A percentile compares a stretch with the other conserved stretches of the same genome.
Evolutionary conservation across 345 rosid genomes (phyloP).

Genomic region (Garcia nutans): DNA sequence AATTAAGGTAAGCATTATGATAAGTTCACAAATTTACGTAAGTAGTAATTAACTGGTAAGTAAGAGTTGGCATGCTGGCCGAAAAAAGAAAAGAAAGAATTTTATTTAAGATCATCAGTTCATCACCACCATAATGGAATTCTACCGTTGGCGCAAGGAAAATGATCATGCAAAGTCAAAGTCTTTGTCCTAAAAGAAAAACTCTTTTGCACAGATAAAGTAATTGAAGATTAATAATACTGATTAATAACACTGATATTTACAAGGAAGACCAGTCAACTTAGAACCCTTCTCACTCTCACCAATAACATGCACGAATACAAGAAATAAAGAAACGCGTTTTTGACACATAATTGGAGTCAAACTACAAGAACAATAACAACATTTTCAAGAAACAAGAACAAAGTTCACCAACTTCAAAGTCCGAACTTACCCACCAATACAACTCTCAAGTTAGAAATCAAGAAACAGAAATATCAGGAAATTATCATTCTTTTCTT

Average conservation of each 20-base stretch:
- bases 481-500: neutral
- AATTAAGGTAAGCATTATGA: too few relatives aligned
- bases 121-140: neutral
- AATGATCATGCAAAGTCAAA: conserved; percentile 12
- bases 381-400: neutral
- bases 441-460: neutral
- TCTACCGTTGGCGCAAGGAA: neutral
- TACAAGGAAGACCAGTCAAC: conserved; percentile 63
- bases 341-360: conserved; percentile 37
- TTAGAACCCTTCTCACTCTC: conserved; percentile 23
- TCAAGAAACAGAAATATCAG: neutral
- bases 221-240: neutral
- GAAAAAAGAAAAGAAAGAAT: neutral
- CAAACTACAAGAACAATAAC: conserved; percentile 31
- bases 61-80: neutral
- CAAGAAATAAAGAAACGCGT: conserved; percentile 41
- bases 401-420: conserved; percentile 23
- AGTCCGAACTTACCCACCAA: conserved; percentile 15
- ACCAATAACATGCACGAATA: conserved; percentile 1
- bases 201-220: neutral
- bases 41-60: neutral
- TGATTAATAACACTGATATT: too few relatives aligned
- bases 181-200: conserved; percentile 6
- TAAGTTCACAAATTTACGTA: neutral
- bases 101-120: neutral